Percentiles rank a stretch among this genome's conserved stretches.
These are phyloP conservation scores for Lavandula angustifolia DNA, from an alignment of 257 asterid species.

Conservation along the genomic window DNA sequence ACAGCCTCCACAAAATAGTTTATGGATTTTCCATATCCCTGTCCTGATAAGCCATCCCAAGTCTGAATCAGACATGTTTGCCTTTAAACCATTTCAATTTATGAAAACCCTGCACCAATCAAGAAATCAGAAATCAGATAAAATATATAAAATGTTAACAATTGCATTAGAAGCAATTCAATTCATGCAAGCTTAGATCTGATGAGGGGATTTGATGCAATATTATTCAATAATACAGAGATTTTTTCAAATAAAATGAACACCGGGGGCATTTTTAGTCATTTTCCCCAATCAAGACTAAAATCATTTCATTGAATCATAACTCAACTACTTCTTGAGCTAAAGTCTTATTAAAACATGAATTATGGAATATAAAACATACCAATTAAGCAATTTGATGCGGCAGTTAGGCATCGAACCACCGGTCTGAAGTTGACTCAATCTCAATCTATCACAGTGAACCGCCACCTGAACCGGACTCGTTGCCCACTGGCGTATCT, in stretches of 20 bases:
- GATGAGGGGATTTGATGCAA: no score
- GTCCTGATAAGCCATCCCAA: slow-evolving; percentile 2
- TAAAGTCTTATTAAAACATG: background rate
- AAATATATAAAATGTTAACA: no score
- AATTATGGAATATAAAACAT: background rate
- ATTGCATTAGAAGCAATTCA: no score
- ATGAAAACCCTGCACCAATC: slow-evolving; percentile 38
- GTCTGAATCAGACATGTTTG: no score
- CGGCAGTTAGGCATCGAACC: slow-evolving; percentile 26
- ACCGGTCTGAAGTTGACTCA: background rate
- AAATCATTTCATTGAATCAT: no score
- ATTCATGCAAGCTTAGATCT: no score
- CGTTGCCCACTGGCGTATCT: slow-evolving; percentile 33
- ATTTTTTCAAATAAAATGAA: no score
- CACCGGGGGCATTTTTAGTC: no score
- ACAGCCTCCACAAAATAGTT: background rate
- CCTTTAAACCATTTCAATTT: slow-evolving; percentile 29
- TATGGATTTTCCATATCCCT: background rate
- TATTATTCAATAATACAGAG: no score
- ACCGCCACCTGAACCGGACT: slow-evolving; percentile 31
- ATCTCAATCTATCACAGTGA: slow-evolving; percentile 31
- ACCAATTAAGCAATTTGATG: slow-evolving; percentile 39
- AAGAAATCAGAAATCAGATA: background rate
- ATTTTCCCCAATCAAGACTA: no score
- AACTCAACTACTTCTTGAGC: background rate